Evolutionary conservation across 169 alveolate species (phyloP).

Genomic region (Plasmodium vivax): DNA sequence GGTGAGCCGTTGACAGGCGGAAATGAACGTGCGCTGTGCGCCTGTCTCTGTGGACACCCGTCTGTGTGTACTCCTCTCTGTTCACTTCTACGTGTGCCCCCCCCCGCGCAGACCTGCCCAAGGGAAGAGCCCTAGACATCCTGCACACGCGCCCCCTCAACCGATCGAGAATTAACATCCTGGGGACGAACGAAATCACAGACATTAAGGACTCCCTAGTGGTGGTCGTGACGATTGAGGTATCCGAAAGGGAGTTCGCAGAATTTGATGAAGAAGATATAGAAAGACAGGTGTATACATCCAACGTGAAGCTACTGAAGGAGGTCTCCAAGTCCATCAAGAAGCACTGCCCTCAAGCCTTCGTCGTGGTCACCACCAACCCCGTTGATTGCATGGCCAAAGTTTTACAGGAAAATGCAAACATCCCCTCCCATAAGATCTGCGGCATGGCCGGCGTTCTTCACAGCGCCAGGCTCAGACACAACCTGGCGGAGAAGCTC

Average conservation of each 20-base stretch:
- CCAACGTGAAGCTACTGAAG: slow-evolving; percentile 79
- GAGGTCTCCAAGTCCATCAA: slow-evolving; percentile 80
- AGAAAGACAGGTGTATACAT: slow-evolving; percentile 79
- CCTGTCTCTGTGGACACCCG: too few relatives aligned
- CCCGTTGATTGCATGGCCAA: slow-evolving; percentile 85
- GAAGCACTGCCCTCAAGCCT: slow-evolving; percentile 84
- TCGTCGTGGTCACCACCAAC: slow-evolving; percentile 84
- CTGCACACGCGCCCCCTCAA: slow-evolving; percentile 81
- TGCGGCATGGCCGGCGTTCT: slow-evolving; percentile 85
- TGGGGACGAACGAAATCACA: slow-evolving; percentile 83
- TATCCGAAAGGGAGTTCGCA: slow-evolving; percentile 77
- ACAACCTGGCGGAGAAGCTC: slow-evolving; percentile 78
- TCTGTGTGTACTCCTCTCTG: background rate
- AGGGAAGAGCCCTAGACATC: slow-evolving; percentile 86
- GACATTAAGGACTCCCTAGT: slow-evolving; percentile 82
- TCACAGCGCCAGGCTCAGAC: slow-evolving; percentile 83
- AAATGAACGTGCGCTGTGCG: background rate
- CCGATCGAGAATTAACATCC: slow-evolving; percentile 78
- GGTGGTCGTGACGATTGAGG: slow-evolving; percentile 82
- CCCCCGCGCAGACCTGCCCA: slow-evolving; percentile 79
- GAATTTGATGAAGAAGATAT: slow-evolving; percentile 79
- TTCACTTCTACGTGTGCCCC: slow-evolving; percentile 74
- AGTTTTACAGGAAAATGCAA: slow-evolving; percentile 77
- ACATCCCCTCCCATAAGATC: slow-evolving; percentile 82
- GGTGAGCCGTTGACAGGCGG: slow-evolving; percentile 30